Percentiles rank a stretch among this genome's conserved stretches.
Evolutionary conservation across 177 flowering plant genomes (phyloP).

Genomic region (Vitis hybrid): DNA sequence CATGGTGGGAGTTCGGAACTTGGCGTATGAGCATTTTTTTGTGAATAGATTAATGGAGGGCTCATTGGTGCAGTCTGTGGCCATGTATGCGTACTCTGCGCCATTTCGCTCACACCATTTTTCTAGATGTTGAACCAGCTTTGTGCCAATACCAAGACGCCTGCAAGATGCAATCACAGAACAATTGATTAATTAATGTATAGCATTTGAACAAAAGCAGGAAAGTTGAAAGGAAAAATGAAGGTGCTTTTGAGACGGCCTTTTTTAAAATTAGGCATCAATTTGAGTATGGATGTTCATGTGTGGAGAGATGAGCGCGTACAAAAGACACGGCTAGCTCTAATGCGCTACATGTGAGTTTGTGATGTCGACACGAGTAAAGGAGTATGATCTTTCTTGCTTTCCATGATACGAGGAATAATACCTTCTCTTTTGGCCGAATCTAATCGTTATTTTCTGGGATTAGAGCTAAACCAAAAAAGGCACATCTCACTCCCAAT

Average conservation of each 20-base stretch:
- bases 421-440: slow-evolving; percentile 19
- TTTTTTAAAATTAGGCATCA: too few relatives aligned
- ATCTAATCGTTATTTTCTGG: slow-evolving; percentile 21
- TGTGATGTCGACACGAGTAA: background rate
- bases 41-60: slow-evolving; percentile 74
- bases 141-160: slow-evolving; percentile 56
- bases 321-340: background rate
- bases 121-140: slow-evolving; percentile 52
- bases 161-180: slow-evolving; percentile 28
- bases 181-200: background rate
- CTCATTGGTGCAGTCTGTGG: slow-evolving; percentile 60
- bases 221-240: background rate
- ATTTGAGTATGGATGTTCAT: too few relatives aligned
- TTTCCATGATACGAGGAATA: slow-evolving; percentile 29
- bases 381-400: slow-evolving; percentile 2
- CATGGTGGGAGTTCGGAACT: slow-evolving; percentile 56
- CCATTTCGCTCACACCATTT: slow-evolving; percentile 59
- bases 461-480: slow-evolving; percentile 2
- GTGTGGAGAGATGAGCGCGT: too few relatives aligned
- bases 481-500: background rate
- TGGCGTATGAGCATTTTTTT: slow-evolving; percentile 45
- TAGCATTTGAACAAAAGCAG: background rate
- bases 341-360: background rate
- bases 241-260: background rate
- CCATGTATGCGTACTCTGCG: slow-evolving; percentile 71